Conservation (phyloP, 2,329 filamentous ascomycete genomes). For the Diaporthe citri region DNA sequence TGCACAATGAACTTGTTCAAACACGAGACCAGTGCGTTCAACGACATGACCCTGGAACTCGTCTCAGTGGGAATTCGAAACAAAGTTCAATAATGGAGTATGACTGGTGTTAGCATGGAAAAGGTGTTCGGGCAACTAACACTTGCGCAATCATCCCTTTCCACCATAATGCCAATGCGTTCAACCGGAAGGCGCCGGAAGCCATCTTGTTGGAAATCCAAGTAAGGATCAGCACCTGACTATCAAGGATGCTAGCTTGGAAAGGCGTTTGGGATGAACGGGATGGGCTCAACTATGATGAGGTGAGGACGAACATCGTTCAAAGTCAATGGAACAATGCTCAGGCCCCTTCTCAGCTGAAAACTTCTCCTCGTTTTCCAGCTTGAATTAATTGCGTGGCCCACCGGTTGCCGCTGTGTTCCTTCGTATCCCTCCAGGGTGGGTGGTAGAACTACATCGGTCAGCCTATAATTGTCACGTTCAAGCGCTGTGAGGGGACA, state of each 20-base stretch:
- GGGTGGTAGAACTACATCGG: not conserved
- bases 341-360: not conserved
- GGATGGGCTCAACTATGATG: not conserved
- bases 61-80: not conserved
- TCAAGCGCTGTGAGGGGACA: not conserved
- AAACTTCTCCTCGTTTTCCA: not conserved
- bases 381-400: not conserved
- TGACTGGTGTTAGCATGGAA: not conserved
- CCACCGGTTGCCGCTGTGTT: not conserved
- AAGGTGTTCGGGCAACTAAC: not conserved
- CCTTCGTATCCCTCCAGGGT: not conserved
- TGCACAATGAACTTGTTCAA: not conserved
- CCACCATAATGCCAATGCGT: not conserved
- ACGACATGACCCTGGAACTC: not conserved
- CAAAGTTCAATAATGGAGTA: not conserved
- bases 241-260: not conserved
- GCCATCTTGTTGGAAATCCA: not conserved
- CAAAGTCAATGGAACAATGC: not conserved
- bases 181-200: not conserved
- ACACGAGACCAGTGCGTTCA: not conserved
- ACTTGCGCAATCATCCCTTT: not conserved
- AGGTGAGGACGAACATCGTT: not conserved
- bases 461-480: not conserved
- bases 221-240: not conserved
- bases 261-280: not conserved